Percentiles rank a stretch among this genome's conserved stretches.
Conservation (phyloP, 768 basidiomycete genomes). For the Chalciporus sphaerocephalus region DNA sequence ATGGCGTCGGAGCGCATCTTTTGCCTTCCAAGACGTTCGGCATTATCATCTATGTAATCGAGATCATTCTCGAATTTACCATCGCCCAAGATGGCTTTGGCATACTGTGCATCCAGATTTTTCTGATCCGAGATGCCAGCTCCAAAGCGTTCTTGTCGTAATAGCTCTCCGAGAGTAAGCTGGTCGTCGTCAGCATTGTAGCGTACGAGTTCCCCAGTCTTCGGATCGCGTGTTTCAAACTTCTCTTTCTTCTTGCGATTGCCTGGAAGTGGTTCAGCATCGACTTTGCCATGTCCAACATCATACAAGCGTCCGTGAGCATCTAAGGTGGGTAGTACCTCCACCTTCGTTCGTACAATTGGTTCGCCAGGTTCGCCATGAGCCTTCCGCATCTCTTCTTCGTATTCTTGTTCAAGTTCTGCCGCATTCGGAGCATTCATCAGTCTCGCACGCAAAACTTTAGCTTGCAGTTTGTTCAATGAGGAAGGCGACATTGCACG, state of each 20-base stretch:
- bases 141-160: slow-evolving; percentile 87
- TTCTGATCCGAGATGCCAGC: slow-evolving; percentile 91
- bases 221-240: slow-evolving; percentile 87
- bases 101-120: slow-evolving; percentile 85
- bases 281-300: slow-evolving; percentile 74
- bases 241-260: slow-evolving; percentile 80
- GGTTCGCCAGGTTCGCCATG: slow-evolving; percentile 41
- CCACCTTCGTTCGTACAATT: slow-evolving; percentile 54
- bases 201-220: slow-evolving; percentile 85
- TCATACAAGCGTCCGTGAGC: slow-evolving; percentile 84
- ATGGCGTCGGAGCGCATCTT: slow-evolving; percentile 96
- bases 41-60: slow-evolving; percentile 97
- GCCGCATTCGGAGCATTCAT: slow-evolving; percentile 76
- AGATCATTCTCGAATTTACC: slow-evolving; percentile 85
- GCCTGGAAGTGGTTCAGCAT: slow-evolving; percentile 47
- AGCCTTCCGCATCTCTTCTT: slow-evolving; percentile 54
- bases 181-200: slow-evolving; percentile 90
- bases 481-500: slow-evolving; percentile 69
- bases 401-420: slow-evolving; percentile 81
- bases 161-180: slow-evolving; percentile 82
- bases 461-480: slow-evolving; percentile 89
- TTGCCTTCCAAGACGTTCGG: slow-evolving; percentile 83
- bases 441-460: slow-evolving; percentile 86
- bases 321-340: slow-evolving; percentile 88
- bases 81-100: slow-evolving; percentile 82